A percentile compares a stretch with the other conserved stretches of the same genome.
Evolutionary conservation across 371 early-diverging fungal species (phyloP).

Genomic region (Mucor irregularis): DNA sequence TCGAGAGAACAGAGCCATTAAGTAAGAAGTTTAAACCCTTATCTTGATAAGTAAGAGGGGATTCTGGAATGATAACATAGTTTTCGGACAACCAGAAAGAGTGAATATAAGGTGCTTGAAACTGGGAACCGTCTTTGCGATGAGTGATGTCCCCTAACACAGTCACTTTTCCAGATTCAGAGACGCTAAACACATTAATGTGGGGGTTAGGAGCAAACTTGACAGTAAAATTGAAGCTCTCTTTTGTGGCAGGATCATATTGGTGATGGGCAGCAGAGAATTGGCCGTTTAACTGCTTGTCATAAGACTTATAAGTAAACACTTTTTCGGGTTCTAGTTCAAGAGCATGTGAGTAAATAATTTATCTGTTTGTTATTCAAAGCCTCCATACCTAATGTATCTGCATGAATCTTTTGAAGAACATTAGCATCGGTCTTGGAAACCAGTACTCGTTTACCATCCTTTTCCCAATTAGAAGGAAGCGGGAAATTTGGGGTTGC

Average conservation of each 20-base stretch:
- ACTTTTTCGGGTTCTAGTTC: slow-evolving; percentile 47
- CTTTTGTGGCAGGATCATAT: slow-evolving; percentile 51
- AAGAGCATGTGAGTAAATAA: not conserved
- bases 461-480: slow-evolving; percentile 11
- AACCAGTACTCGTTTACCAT: slow-evolving; percentile 33
- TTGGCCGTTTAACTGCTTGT: slow-evolving; percentile 40
- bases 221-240: slow-evolving; percentile 45
- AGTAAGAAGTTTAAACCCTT: slow-evolving; percentile 45
- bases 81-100: slow-evolving; percentile 50
- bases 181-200: slow-evolving; percentile 23
- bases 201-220: slow-evolving; percentile 16
- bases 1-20: slow-evolving; percentile 38
- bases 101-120: slow-evolving; percentile 38
- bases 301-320: slow-evolving; percentile 49
- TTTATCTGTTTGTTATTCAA: not conserved
- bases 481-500: slow-evolving; percentile 57
- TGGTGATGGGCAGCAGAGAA: slow-evolving; percentile 61
- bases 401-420: slow-evolving; percentile 60
- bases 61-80: slow-evolving; percentile 56
- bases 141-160: slow-evolving; percentile 47
- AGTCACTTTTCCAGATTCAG: slow-evolving; percentile 27
- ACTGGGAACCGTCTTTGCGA: slow-evolving; percentile 14
- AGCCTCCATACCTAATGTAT: slow-evolving; percentile 48
- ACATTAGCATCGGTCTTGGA: slow-evolving; percentile 60
- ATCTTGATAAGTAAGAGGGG: slow-evolving; percentile 44